Conservation (phyloP, 768 basidiomycete species). For the Hortiboletus flavorubellus region DNA sequence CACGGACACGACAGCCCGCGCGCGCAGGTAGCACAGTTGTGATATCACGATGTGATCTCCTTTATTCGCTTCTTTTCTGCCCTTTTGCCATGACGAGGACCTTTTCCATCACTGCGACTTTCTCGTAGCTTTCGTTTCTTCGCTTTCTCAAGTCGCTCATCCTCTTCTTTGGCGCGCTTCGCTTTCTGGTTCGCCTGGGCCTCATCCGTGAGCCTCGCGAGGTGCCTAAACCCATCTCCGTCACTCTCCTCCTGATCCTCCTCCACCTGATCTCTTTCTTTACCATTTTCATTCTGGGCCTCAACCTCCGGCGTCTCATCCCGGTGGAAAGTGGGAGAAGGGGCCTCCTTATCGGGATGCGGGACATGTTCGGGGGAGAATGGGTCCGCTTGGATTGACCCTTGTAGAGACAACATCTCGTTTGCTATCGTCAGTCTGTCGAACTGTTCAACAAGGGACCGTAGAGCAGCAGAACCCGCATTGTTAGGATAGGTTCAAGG, state of each 20-base stretch:
- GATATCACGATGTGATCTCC: conserved; percentile 5
- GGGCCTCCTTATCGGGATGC: conserved; percentile 14
- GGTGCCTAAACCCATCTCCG: conserved; percentile 31
- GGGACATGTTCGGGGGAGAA: conserved; percentile 61
- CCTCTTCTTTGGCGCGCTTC: conserved; percentile 26
- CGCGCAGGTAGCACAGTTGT: neutral
- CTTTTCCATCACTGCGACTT: conserved; percentile 8
- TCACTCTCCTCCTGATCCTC: conserved; percentile 24
- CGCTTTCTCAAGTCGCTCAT: conserved; percentile 27
- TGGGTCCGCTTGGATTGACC: conserved; percentile 75
- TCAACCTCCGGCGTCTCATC: conserved; percentile 20
- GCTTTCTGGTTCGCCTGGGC: conserved; percentile 24
- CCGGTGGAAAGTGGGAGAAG: neutral
- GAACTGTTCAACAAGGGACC: conserved; percentile 5
- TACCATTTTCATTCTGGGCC: conserved; percentile 3
- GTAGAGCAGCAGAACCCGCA: neutral
- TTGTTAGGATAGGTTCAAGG: neutral
- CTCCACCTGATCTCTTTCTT: neutral
- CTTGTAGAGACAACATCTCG: conserved; percentile 88
- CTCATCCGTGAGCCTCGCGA: conserved; percentile 31
- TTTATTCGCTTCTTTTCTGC: conserved; percentile 15
- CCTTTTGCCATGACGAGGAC: conserved; percentile 6
- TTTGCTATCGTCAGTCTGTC: conserved; percentile 82
- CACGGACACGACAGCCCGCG: neutral
- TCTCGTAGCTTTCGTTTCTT: conserved; percentile 32